Conservation (phyloP, 2,329 filamentous ascomycete species). For the Trichoderma atrobrunneum region DNA sequence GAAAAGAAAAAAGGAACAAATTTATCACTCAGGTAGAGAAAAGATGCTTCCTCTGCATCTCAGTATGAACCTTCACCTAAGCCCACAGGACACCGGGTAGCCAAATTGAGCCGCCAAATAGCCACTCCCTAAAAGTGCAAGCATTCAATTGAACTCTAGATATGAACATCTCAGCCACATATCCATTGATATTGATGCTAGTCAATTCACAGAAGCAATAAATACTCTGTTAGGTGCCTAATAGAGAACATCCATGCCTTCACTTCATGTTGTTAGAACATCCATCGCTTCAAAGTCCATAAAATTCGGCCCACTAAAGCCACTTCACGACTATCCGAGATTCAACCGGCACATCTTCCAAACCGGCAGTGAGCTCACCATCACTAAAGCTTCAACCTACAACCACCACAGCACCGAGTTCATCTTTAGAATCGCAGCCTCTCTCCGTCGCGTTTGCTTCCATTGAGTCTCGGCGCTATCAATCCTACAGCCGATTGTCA, state of each 20-base stretch:
- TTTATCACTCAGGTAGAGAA: no score
- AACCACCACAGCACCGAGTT: background rate
- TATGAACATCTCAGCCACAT: background rate
- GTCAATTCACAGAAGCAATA: background rate
- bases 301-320: no score
- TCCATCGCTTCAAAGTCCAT: background rate
- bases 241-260: no score
- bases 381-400: background rate
- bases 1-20: no score
- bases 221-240: background rate
- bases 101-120: no score
- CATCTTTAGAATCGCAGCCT: background rate
- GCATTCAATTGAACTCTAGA: background rate
- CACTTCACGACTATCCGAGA: background rate
- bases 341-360: background rate
- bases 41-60: no score
- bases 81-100: no score
- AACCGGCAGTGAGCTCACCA: background rate
- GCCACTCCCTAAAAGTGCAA: no score
- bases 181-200: background rate
- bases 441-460: background rate
- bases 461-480: background rate
- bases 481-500: background rate
- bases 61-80: no score
- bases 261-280: no score